Evolutionary conservation across 768 basidiomycete species (phyloP), one percentile per base, ranked within the genome.

Genomic region (Auricularia sp.): DNA sequence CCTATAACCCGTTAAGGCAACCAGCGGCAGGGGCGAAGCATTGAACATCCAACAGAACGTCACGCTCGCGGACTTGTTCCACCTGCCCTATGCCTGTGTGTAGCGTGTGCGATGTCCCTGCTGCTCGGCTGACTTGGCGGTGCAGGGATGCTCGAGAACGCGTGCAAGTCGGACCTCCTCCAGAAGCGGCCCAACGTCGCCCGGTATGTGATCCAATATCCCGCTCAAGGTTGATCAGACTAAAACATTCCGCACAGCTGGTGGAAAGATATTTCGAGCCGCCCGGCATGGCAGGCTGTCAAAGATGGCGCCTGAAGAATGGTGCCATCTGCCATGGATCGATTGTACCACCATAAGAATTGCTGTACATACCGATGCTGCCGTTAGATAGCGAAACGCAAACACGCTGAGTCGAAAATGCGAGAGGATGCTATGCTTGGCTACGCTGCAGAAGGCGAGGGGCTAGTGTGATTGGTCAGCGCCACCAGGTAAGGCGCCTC

Each of bases 51-150:
- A 13, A 13, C 39, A 64, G 21, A 36, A 68, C 34, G 54, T 74
- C 54, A 70, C 70, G 7, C 21, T 72, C 3, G 71, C 68, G 33
- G 72, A 74, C 63, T 66, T 74, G 3, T 69, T 67, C 65, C 70
- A 72, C 62, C 64, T 74, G 0, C 68, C 72, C 6, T 68, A 69
- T 58, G 69, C 67, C 14, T 54, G 47, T n/a, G 8, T 34, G 44
- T 54, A 11, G 18, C 14, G 62, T 13, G 13, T 47, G 11, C 10
- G 42, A 39, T 39, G 36, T 33, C 39, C 33, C 16, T 42, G 33
- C 39, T 44, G 14, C 10, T 29, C 11, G 33, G 24, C n/a, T 14
- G 8, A 16, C 45, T 1, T 44, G 47, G 47, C 47, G 14, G 14
- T 18, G 16, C 47, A 51, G 47, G 18, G 11, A 51, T 51, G 56